Evolutionary conservation across 805 yeast genomes (phyloP).

Genomic region (Cyberlindnera misumaiensis): DNA sequence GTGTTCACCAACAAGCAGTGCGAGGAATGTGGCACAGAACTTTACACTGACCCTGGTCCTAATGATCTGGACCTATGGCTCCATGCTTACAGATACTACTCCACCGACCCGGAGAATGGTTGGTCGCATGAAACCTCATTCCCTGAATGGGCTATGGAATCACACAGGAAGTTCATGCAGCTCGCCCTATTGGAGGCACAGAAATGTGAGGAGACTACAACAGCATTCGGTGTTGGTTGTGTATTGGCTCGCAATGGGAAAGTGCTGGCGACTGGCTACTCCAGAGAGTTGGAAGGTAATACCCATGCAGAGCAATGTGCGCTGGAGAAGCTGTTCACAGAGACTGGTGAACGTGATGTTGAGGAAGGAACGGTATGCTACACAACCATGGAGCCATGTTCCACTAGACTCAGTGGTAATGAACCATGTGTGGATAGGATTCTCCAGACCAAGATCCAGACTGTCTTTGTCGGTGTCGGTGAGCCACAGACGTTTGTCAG

Average conservation of each 20-base stretch:
- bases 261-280: constrained; percentile 75
- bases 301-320: constrained; percentile 98
- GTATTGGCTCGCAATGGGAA: constrained; percentile 58
- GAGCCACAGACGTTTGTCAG: constrained; percentile 90
- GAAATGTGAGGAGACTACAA: constrained; percentile 72
- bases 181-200: constrained; percentile 72
- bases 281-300: constrained; percentile 88
- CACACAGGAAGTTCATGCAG: constrained; percentile 59
- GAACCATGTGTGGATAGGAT: constrained; percentile 82
- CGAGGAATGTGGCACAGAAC: constrained; percentile 55
- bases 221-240: constrained; percentile 95
- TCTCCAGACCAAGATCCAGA: constrained; percentile 45
- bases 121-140: constrained; percentile 22
- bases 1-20: constrained; percentile 53
- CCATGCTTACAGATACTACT: constrained; percentile 80
- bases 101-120: constrained; percentile 30
- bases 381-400: constrained; percentile 98
- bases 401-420: constrained; percentile 83
- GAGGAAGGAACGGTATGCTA: constrained; percentile 78
- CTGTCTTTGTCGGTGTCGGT: constrained; percentile 85
- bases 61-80: constrained; percentile 85
- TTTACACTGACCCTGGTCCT: constrained; percentile 84
- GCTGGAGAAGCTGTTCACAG: constrained; percentile 56
- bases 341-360: constrained; percentile 30
- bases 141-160: constrained; percentile 42